These are phyloP conservation scores for Martensiomyces pterosporus DNA, from an alignment of 192 early-diverging fungal species.

Conservation along the genomic window DNA sequence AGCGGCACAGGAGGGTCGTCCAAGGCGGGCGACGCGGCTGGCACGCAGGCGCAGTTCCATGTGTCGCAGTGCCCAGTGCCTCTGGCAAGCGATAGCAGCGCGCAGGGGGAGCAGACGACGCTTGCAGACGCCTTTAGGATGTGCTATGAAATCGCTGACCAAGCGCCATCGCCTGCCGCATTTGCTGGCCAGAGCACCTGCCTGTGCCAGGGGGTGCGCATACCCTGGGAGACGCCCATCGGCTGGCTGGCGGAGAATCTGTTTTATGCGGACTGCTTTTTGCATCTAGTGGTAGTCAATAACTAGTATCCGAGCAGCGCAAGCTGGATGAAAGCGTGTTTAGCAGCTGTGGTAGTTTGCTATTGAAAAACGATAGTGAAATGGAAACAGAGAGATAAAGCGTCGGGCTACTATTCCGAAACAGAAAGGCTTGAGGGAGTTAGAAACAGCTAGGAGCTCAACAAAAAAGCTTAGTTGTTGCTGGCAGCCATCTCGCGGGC, in stretches of 20 bases:
- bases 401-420: no score
- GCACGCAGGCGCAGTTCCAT: constrained; percentile 34
- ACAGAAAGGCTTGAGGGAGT: no score
- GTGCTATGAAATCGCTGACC: constrained; percentile 52
- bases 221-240: constrained; percentile 69
- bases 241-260: constrained; percentile 72
- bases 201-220: constrained; percentile 65
- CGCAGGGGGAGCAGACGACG: constrained; percentile 10
- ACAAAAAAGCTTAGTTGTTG: constrained; percentile 24
- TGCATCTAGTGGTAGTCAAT: constrained; percentile 65
- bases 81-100: constrained; percentile 10
- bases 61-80: constrained; percentile 40
- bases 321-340: no score
- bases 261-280: constrained; percentile 77
- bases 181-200: constrained; percentile 46
- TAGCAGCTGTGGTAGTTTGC: no score
- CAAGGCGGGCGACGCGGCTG: no score
- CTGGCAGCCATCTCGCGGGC: constrained; percentile 61
- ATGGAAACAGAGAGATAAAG: constrained; percentile 1
- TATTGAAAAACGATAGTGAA: constrained; percentile 2
- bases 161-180: constrained; percentile 36
- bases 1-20: no score
- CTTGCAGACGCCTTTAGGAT: constrained; percentile 35
- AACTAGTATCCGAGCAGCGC: not conserved
- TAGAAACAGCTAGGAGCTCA: no score